A percentile compares a stretch with the other conserved stretches of the same genome.
Conservation (phyloP, 768 basidiomycete genomes). For the Hypsizygus marmoreus region DNA sequence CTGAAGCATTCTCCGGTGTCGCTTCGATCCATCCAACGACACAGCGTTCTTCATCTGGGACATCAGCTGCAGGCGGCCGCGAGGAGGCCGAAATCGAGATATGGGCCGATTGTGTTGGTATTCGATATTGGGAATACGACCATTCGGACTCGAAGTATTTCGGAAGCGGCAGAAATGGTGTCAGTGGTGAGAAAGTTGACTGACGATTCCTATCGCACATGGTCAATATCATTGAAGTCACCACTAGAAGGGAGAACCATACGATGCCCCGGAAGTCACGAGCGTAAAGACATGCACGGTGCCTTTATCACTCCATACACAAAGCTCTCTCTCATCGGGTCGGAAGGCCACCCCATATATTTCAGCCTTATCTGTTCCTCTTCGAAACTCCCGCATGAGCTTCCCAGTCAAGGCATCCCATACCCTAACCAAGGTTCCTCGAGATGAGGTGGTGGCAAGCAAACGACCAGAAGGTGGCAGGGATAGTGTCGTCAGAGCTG, state of each 20-base stretch:
- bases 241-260: conserved; percentile 28
- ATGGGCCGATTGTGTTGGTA: conserved; percentile 83
- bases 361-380: conserved; percentile 88
- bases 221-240: conserved; percentile 4
- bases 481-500: conserved; percentile 76
- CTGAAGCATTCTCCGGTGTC: conserved; percentile 37
- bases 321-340: conserved; percentile 82
- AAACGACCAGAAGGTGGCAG: conserved; percentile 76
- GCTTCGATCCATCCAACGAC: conserved; percentile 83
- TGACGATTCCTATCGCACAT: conserved; percentile 67
- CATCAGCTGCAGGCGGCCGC: conserved; percentile 57
- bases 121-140: conserved; percentile 92
- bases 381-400: conserved; percentile 75
- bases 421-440: conserved; percentile 84
- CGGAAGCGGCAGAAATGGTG: conserved; percentile 79
- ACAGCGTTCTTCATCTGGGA: conserved; percentile 82
- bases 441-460: conserved; percentile 80
- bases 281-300: conserved; percentile 90
- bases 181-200: conserved; percentile 77
- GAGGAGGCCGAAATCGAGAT: conserved; percentile 67
- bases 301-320: conserved; percentile 95
- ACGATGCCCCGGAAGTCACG: conserved; percentile 64
- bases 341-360: conserved; percentile 91
- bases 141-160: conserved; percentile 95
- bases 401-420: conserved; percentile 81